phyloP scores from a whole-genome alignment of 768 basidiomycete genomes.

The Suillus ampliporus region DNA sequence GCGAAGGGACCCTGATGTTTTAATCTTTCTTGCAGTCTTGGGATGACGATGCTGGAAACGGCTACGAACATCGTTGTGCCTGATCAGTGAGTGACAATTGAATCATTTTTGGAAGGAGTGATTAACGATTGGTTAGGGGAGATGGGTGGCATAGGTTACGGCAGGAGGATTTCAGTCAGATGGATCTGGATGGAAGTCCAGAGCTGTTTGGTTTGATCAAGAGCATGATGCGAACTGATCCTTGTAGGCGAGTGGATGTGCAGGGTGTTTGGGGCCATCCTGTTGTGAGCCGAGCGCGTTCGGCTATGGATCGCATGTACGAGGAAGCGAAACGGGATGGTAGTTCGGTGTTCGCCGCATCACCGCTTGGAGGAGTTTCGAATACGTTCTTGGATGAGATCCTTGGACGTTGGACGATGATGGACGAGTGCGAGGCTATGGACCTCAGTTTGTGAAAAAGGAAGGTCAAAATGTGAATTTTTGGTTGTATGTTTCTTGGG shows the following conservation, averaged over 20 bases:
- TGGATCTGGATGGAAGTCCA: slow-evolving; percentile 69
- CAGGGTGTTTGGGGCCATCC: slow-evolving; percentile 63
- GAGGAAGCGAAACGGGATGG: slow-evolving; percentile 41
- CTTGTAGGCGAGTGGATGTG: slow-evolving; percentile 61
- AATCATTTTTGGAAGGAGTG: slow-evolving; percentile 21
- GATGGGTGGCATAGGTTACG: slow-evolving; percentile 94
- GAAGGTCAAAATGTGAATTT: slow-evolving; percentile 15
- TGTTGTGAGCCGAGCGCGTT: slow-evolving; percentile 66
- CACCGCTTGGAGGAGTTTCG: slow-evolving; percentile 66
- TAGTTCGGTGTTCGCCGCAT: slow-evolving; percentile 56
- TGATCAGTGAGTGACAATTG: slow-evolving; percentile 75
- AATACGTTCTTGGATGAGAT: slow-evolving; percentile 71
- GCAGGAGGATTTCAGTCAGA: slow-evolving; percentile 88
- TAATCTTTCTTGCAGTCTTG: slow-evolving; percentile 63
- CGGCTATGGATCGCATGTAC: slow-evolving; percentile 62
- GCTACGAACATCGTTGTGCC: slow-evolving; percentile 96
- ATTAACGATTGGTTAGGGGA: slow-evolving; percentile 59
- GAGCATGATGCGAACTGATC: slow-evolving; percentile 80
- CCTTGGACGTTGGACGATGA: slow-evolving; percentile 37
- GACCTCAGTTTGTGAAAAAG: slow-evolving; percentile 44
- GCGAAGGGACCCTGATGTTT: slow-evolving; percentile 13
- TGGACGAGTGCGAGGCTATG: slow-evolving; percentile 39
- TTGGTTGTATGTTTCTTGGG: slow-evolving; percentile 40
- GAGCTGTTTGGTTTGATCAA: slow-evolving; percentile 72
- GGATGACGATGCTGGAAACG: slow-evolving; percentile 94